Percentiles rank a stretch among this genome's conserved stretches.
phyloP scores from a whole-genome alignment of 495 filamentous ascomycete species.

The Schizothecium vesticola region DNA sequence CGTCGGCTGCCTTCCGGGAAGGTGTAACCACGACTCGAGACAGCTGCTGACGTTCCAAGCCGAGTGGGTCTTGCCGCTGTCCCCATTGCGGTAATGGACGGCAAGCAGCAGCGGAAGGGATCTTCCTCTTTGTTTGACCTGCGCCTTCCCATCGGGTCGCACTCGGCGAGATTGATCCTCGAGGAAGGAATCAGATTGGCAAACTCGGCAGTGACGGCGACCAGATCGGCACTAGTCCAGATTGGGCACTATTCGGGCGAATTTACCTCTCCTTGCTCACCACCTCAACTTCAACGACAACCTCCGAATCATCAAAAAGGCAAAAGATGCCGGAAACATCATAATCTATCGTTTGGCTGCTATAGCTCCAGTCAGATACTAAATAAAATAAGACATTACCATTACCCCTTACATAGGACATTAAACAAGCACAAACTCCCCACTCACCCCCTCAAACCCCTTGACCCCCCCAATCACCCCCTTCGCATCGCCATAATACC shows the following conservation, averaged over 20 bases:
- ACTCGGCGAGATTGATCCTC: not conserved
- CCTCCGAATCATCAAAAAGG: not conserved
- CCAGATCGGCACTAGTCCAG: not conserved
- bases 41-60: too few species aligned
- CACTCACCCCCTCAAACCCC: slow-evolving; percentile 67
- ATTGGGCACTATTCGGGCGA: not conserved
- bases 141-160: not conserved
- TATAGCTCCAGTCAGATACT: too few species aligned
- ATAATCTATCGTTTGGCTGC: too few species aligned
- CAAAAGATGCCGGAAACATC: too few species aligned
- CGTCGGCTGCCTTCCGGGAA: not conserved
- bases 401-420: not conserved
- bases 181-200: not conserved
- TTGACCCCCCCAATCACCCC: slow-evolving; percentile 56
- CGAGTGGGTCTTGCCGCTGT: not conserved
- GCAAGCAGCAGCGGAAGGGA: not conserved
- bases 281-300: not conserved
- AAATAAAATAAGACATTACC: not conserved
- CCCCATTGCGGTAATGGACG: not conserved
- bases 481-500: slow-evolving; percentile 86
- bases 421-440: slow-evolving; percentile 51
- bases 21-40: not conserved
- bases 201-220: too few species aligned
- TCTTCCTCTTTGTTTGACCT: not conserved
- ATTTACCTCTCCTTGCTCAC: not conserved